A percentile compares a stretch with the other conserved stretches of the same genome.
These are phyloP conservation scores for Lachancea meyersii DNA, from an alignment of 805 yeast genomes.

Conservation along the genomic window DNA sequence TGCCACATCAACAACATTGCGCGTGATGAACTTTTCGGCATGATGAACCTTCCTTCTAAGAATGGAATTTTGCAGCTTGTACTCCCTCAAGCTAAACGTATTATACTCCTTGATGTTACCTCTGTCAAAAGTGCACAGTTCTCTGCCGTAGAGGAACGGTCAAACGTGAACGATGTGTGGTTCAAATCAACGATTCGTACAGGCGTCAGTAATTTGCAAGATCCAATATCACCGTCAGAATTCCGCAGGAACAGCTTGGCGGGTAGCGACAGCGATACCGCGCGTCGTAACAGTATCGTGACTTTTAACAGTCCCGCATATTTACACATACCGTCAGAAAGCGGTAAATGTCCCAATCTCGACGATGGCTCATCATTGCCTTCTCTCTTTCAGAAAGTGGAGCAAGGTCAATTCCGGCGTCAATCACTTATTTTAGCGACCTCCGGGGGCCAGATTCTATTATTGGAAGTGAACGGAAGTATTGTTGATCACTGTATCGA, in stretches of 20 bases:
- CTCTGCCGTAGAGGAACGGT: not conserved
- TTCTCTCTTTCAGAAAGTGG: not conserved
- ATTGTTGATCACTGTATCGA: not conserved
- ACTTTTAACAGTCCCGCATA: not conserved
- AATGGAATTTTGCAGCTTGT: not conserved
- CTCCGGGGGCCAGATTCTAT: not conserved
- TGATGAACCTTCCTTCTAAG: not conserved
- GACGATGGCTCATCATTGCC: not conserved
- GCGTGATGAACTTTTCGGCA: not conserved
- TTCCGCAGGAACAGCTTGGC: conserved; percentile 22
- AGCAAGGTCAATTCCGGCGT: not conserved
- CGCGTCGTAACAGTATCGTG: conserved; percentile 20
- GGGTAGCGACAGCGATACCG: conserved; percentile 17
- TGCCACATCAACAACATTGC: not conserved
- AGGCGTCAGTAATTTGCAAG: conserved; percentile 1
- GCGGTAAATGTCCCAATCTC: not conserved
- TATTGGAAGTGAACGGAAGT: not conserved
- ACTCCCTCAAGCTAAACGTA: not conserved
- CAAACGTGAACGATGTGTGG: not conserved
- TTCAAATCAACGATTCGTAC: not conserved
- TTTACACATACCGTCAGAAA: not conserved
- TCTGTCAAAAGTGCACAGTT: not conserved
- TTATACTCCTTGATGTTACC: not conserved
- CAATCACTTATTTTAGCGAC: too few species aligned
- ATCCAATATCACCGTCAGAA: conserved; percentile 21